These are phyloP conservation scores for Cladophialophora psammophila DNA, from an alignment of 2,329 filamentous ascomycete species.

Conservation along the genomic window DNA sequence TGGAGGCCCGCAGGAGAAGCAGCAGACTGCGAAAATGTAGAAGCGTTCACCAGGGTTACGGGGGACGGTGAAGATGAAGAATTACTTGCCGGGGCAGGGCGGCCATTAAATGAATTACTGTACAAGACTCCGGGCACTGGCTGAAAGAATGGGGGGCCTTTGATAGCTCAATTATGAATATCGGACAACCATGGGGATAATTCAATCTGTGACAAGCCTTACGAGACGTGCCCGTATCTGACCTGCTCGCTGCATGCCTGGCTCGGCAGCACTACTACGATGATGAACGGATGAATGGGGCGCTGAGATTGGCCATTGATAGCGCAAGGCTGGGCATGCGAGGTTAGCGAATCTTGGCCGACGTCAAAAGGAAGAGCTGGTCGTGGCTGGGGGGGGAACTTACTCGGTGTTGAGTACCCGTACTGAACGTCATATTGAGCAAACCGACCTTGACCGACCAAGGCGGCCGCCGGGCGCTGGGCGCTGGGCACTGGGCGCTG, in stretches of 20 bases:
- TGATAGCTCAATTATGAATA: constrained; percentile 3
- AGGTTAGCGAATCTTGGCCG: constrained; percentile 17
- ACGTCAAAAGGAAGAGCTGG: constrained; percentile 8
- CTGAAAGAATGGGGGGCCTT: neutral
- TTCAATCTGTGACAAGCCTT: neutral
- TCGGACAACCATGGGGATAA: neutral
- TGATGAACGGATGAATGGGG: constrained; percentile 3
- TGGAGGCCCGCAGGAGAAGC: constrained; percentile 67
- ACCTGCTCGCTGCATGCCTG: neutral
- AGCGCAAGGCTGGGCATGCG: constrained; percentile 26
- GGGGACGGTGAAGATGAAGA: neutral
- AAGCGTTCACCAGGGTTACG: neutral
- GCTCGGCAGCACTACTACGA: neutral
- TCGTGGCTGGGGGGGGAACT: no score
- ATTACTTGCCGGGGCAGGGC: neutral
- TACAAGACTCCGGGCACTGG: constrained; percentile 12
- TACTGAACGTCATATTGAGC: constrained; percentile 18
- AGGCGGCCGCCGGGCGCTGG: neutral
- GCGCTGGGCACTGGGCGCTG: neutral
- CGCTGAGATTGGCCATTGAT: constrained; percentile 26
- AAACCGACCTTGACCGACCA: neutral
- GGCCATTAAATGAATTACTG: constrained; percentile 15
- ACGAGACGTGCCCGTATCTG: neutral
- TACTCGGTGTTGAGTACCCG: neutral
- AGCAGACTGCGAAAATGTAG: constrained; percentile 47